Evolutionary conservation across 2,329 filamentous ascomycete genomes (phyloP), one percentile per base, ranked within the genome.

Genomic region (Trichoderma aggressivum): DNA sequence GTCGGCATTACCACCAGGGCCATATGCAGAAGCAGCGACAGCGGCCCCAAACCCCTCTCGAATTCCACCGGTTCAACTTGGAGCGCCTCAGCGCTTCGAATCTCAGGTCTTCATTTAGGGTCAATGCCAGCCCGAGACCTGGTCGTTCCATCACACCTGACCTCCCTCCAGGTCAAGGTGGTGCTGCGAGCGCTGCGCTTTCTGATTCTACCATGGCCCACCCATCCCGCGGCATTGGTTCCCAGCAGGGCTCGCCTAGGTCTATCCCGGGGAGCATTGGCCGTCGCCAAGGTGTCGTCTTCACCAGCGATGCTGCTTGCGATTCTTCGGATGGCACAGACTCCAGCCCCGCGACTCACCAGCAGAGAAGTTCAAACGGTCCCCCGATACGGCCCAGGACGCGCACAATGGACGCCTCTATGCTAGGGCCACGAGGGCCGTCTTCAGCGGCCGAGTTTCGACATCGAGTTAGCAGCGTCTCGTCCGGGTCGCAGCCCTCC

Each of bases 121-220:
- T 77, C 70, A 78, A 76, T 60, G 70, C 77, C 64, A 74, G 75
- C 66, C 72, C 77, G 67, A 80, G 83, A 74, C 77, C 79, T 59
- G 87, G 91, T 76, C 88, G 91, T 73, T 83, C 90, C 70, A 89
- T 92, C 74, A 92, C 90, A 73, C 90, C 91, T 74, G 91, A 93
- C 56, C 81, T 81, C 55, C 74, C 78, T 72, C 84, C 86, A 56
- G 71, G 75, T 76, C 77, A 74, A 75, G 77, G 74, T 73, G 73
- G 74, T 43, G 75, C 72, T 58, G 66, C 75, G 62, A 76, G 74
- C 69, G 72, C 77, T 36, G 60, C 73, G 36, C 71, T 75, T 39
- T 64, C 69, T 36, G 76, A 79, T 28, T 61, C 67, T 28, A 72
- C 30, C 34, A 72, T 75, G 62, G 74, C 75, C 28, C 70, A 75